A percentile compares a stretch with the other conserved stretches of the same genome.
These are phyloP conservation scores for Pyrus pyrifolia DNA, from an alignment of 306 rosid genomes.

Conservation along the genomic window DNA sequence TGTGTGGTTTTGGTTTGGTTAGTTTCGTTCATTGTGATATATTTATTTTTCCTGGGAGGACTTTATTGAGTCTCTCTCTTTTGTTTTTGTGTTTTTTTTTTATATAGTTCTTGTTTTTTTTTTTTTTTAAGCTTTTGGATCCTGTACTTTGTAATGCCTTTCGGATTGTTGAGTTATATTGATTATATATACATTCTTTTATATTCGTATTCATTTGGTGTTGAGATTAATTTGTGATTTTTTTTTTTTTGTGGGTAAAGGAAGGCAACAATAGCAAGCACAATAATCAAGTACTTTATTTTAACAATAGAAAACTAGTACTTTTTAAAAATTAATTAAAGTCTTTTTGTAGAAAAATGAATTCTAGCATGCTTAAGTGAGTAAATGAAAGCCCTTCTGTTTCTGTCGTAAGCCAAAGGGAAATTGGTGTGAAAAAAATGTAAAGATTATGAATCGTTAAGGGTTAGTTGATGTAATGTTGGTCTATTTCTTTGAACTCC, in stretches of 20 bases:
- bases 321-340: no score
- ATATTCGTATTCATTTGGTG: neutral
- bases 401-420: neutral
- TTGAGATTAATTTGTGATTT: neutral
- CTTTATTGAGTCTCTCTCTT: neutral
- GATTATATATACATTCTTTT: conserved; percentile 1
- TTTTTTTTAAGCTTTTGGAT: neutral
- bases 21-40: neutral
- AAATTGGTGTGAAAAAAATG: neutral
- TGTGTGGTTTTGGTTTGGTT: neutral
- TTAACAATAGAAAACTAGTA: no score
- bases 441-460: no score
- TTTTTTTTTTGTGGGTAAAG: neutral
- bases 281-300: no score
- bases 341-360: no score
- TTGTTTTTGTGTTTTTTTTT: neutral
- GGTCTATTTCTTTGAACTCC: no score
- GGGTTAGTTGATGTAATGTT: no score
- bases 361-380: no score
- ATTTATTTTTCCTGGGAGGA: neutral
- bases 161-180: neutral
- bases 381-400: no score
- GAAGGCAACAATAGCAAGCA: neutral
- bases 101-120: no score
- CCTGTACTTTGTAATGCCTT: neutral